Conservation (phyloP, 352 stramenopile genomes). For the Phytophthora kernoviae region DNA sequence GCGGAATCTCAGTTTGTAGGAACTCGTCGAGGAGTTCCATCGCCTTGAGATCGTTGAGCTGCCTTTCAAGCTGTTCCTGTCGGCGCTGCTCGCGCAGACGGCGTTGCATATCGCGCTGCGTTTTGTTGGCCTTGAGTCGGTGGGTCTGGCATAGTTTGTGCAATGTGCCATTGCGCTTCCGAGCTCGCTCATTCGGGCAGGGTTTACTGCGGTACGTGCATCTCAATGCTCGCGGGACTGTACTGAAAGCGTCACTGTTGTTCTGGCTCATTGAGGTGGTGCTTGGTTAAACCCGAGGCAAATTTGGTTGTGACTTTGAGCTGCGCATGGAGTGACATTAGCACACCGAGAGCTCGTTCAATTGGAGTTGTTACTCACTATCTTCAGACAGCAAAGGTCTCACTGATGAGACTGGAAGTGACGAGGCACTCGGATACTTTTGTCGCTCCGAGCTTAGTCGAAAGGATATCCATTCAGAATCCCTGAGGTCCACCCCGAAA, state of each 20-base stretch:
- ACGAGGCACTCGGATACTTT: slow-evolving; percentile 3
- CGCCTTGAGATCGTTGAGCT: slow-evolving; percentile 21
- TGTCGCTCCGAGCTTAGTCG: slow-evolving; percentile 1
- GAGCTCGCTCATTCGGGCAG: slow-evolving; percentile 49
- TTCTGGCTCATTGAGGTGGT: slow-evolving; percentile 22
- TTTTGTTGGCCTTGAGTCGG: slow-evolving; percentile 60
- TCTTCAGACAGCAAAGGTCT: neutral
- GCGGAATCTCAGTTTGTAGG: slow-evolving; percentile 25
- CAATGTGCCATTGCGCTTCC: slow-evolving; percentile 52
- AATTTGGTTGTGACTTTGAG: slow-evolving; percentile 25
- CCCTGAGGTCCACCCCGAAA: slow-evolving; percentile 1
- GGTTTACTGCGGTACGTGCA: slow-evolving; percentile 59
- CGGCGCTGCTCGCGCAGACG: slow-evolving; percentile 34
- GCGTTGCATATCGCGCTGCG: slow-evolving; percentile 52
- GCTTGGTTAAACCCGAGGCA: slow-evolving; percentile 23
- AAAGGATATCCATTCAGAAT: slow-evolving; percentile 5
- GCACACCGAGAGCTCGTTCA: neutral
- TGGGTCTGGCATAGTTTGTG: slow-evolving; percentile 62
- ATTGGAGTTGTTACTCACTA: neutral
- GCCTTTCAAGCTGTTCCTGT: slow-evolving; percentile 26
- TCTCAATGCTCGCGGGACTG: slow-evolving; percentile 29
- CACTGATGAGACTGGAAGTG: neutral
- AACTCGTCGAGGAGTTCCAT: slow-evolving; percentile 34
- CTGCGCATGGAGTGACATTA: slow-evolving; percentile 4
- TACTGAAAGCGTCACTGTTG: slow-evolving; percentile 6